These are phyloP conservation scores for Gynochthodes officinalis DNA, from an alignment of 257 asterid genomes.

Conservation along the genomic window DNA sequence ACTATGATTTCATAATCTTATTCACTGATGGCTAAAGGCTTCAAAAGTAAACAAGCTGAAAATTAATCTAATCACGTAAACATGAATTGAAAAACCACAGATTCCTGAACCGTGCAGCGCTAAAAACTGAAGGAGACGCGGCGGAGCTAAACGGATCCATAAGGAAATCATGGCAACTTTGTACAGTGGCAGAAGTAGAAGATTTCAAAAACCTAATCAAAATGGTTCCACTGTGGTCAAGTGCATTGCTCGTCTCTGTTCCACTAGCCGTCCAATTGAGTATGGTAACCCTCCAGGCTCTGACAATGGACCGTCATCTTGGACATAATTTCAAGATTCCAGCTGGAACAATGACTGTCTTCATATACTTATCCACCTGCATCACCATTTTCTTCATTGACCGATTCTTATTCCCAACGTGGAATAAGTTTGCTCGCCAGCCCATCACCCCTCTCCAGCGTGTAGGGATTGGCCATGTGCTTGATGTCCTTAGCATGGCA, in stretches of 20 bases:
- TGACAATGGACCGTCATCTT: constrained; percentile 21
- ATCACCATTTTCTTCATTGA: constrained; percentile 13
- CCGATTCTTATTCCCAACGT: constrained; percentile 10
- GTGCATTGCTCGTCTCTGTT: constrained; percentile 14
- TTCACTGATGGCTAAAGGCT: too few species aligned
- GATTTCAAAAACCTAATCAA: constrained; percentile 20
- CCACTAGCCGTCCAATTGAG: constrained; percentile 15
- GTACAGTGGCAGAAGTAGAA: constrained; percentile 24
- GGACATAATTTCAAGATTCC: constrained; percentile 27
- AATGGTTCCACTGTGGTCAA: constrained; percentile 27
- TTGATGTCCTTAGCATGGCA: constrained; percentile 38
- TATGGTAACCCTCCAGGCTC: constrained; percentile 24
- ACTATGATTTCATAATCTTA: background rate
- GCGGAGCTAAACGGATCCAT: constrained; percentile 9
- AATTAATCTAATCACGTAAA: background rate
- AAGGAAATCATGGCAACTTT: constrained; percentile 14
- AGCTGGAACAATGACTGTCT: constrained; percentile 12
- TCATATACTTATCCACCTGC: constrained; percentile 9
- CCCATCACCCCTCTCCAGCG: constrained; percentile 19
- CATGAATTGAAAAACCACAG: constrained; percentile 2
- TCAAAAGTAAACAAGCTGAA: background rate
- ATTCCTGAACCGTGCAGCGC: constrained; percentile 24
- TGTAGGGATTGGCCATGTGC: constrained; percentile 23
- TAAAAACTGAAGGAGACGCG: constrained; percentile 13
- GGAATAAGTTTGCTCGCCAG: constrained; percentile 9